phyloP scores from a whole-genome alignment of 2,329 filamentous ascomycete species.

The Ceratocystiopsis brevicomis region DNA sequence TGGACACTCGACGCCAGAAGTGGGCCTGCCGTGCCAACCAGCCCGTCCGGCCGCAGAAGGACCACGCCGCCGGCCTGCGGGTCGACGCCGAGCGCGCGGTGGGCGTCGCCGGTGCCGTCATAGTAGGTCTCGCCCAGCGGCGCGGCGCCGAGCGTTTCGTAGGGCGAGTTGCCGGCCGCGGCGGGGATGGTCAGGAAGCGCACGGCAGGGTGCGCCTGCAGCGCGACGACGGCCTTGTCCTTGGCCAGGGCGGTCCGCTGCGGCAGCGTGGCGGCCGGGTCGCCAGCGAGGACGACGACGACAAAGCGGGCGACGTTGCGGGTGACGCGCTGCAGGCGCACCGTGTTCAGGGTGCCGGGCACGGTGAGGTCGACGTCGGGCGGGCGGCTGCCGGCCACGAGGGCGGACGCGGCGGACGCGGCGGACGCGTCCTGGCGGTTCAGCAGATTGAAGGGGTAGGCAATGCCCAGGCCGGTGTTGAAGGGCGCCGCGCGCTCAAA shows the following conservation, averaged over 20 bases:
- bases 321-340: constrained; percentile 24
- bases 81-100: constrained; percentile 13
- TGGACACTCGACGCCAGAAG: constrained; percentile 6
- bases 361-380: constrained; percentile 26
- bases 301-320: constrained; percentile 24
- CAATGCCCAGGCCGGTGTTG: constrained; percentile 41
- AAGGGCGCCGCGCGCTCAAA: constrained; percentile 40
- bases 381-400: constrained; percentile 23
- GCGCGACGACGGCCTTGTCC: constrained; percentile 5
- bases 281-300: constrained; percentile 19
- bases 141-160: constrained; percentile 23
- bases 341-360: constrained; percentile 24
- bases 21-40: constrained; percentile 7
- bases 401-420: neutral
- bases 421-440: constrained; percentile 2
- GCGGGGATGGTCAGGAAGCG: constrained; percentile 27
- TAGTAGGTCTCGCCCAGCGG: constrained; percentile 34
- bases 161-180: constrained; percentile 24
- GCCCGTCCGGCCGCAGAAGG: constrained; percentile 13
- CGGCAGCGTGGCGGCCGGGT: constrained; percentile 6
- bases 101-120: constrained; percentile 16
- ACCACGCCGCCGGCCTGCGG: constrained; percentile 9
- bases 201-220: constrained; percentile 14
- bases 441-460: constrained; percentile 20
- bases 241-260: constrained; percentile 7